These are phyloP conservation scores for Phoma herbarum DNA, from an alignment of 2,329 filamentous ascomycete species.

Conservation along the genomic window DNA sequence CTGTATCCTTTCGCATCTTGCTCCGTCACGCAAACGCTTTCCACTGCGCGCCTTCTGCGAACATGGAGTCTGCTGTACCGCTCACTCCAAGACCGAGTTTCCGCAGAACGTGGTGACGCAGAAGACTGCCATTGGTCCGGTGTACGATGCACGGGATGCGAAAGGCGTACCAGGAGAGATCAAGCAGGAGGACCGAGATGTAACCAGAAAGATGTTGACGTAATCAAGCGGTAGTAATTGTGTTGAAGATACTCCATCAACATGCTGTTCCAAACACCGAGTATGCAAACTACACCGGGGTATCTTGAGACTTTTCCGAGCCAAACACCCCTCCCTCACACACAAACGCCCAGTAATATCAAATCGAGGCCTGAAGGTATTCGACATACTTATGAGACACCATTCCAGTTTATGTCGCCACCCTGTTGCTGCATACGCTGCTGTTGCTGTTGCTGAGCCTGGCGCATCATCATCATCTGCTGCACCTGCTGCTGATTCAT, in stretches of 20 bases:
- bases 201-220: background rate
- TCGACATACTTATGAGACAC: slow-evolving; percentile 23
- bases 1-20: slow-evolving; percentile 1
- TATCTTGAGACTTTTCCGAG: slow-evolving; percentile 26
- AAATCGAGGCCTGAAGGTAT: background rate
- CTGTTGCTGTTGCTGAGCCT: slow-evolving; percentile 39
- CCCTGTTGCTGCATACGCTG: slow-evolving; percentile 36
- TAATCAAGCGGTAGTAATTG: background rate
- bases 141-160: background rate
- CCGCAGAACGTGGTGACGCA: background rate
- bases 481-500: slow-evolving; percentile 47
- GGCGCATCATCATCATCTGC: slow-evolving; percentile 49
- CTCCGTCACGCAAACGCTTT: background rate
- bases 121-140: background rate
- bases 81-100: background rate
- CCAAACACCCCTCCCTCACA: slow-evolving; percentile 17
- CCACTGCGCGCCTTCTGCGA: background rate
- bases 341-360: slow-evolving; percentile 12
- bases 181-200: background rate
- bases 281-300: slow-evolving; percentile 12
- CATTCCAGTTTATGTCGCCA: slow-evolving; percentile 41
- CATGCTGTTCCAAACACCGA: slow-evolving; percentile 9
- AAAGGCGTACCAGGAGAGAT: background rate
- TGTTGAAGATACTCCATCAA: slow-evolving; percentile 2
- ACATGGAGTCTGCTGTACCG: background rate